Conservation (phyloP, 2,329 filamentous ascomycete genomes). For the Curvularia verruculosa region DNA sequence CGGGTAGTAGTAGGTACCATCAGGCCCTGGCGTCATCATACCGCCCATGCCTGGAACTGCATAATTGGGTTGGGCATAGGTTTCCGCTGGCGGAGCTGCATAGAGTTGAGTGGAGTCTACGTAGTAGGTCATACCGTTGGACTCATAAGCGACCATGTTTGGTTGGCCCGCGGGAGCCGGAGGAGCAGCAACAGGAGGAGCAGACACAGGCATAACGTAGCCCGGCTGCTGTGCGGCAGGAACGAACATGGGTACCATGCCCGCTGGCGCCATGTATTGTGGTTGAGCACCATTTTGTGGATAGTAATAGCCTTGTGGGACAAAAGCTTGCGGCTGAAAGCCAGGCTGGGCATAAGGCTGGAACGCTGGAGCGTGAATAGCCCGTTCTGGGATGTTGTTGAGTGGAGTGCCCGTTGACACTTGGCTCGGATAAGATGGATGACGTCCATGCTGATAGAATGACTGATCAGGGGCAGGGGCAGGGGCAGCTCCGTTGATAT, state of each 20-base stretch:
- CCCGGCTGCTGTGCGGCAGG: constrained; percentile 59
- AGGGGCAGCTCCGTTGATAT: constrained; percentile 66
- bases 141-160: constrained; percentile 77
- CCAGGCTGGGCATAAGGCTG: constrained; percentile 67
- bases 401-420: constrained; percentile 78
- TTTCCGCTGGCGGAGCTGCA: constrained; percentile 54
- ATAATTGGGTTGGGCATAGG: constrained; percentile 55
- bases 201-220: constrained; percentile 50
- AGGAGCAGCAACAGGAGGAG: constrained; percentile 44
- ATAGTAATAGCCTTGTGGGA: constrained; percentile 68
- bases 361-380: constrained; percentile 88
- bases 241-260: constrained; percentile 63
- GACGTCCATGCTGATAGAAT: constrained; percentile 68
- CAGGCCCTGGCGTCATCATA: constrained; percentile 72
- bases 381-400: constrained; percentile 90
- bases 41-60: constrained; percentile 71
- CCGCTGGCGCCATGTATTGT: constrained; percentile 54
- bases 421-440: constrained; percentile 73
- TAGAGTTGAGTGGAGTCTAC: constrained; percentile 77
- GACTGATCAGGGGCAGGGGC: constrained; percentile 55
- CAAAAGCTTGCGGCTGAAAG: constrained; percentile 56
- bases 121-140: constrained; percentile 96
- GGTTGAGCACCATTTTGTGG: constrained; percentile 45
- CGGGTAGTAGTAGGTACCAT: constrained; percentile 64
- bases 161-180: constrained; percentile 50